Evolutionary conservation across 495 filamentous ascomycete species (phyloP).

Genomic region (Penicillium bovifimosum): DNA sequence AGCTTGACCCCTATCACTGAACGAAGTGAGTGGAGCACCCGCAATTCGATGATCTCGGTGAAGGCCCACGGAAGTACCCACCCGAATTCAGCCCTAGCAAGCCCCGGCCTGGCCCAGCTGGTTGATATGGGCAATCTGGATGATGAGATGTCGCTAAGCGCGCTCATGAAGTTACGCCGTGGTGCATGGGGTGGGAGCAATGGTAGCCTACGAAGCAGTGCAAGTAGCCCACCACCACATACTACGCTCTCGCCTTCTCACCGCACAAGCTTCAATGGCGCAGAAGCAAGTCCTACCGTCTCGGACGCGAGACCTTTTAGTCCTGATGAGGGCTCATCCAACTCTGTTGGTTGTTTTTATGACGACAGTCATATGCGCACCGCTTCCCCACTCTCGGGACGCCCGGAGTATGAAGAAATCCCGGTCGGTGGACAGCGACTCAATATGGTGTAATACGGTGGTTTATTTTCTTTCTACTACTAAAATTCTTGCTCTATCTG

Average conservation of each 20-base stretch:
- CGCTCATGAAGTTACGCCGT: slow-evolving; percentile 65
- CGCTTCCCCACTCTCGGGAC: slow-evolving; percentile 15
- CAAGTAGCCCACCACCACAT: slow-evolving; percentile 52
- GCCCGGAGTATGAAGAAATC: slow-evolving; percentile 9
- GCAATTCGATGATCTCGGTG: slow-evolving; percentile 79
- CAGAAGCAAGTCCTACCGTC: slow-evolving; percentile 32
- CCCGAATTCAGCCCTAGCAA: slow-evolving; percentile 39
- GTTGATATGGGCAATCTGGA: slow-evolving; percentile 62
- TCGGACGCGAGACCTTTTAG: slow-evolving; percentile 11
- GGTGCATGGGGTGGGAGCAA: slow-evolving; percentile 80
- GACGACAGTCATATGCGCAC: slow-evolving; percentile 12
- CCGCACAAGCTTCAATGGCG: slow-evolving; percentile 32
- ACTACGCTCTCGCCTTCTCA: slow-evolving; percentile 30
- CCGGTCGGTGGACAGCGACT: slow-evolving; percentile 7
- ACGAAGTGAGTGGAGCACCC: slow-evolving; percentile 89
- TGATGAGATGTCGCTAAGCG: slow-evolving; percentile 65
- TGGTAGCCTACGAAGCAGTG: slow-evolving; percentile 60
- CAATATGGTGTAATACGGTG: slow-evolving; percentile 14
- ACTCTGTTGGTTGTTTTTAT: slow-evolving; percentile 5
- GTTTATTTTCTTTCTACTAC: slow-evolving; percentile 4
- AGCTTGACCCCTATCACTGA: slow-evolving; percentile 96
- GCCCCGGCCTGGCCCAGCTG: slow-evolving; percentile 66
- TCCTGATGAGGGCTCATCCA: slow-evolving; percentile 14
- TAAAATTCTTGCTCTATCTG: not conserved
- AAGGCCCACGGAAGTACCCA: slow-evolving; percentile 49